Percentiles rank a stretch among this genome's conserved stretches.
phyloP scores from a whole-genome alignment of 73 alveolate species.

The Paramecium primaurelia region DNA sequence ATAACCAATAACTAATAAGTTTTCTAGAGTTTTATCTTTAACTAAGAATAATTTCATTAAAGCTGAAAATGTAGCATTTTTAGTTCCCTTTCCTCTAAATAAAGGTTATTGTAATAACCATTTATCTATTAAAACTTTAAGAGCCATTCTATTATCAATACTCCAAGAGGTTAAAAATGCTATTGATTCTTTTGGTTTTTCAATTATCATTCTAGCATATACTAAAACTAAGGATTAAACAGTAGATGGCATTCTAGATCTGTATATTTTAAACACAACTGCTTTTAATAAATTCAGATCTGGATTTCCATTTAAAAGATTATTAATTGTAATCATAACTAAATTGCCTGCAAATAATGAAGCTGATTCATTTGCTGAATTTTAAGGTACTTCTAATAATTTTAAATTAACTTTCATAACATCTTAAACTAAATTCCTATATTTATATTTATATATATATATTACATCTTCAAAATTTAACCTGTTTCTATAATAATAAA shows the following conservation, averaged over 20 bases:
- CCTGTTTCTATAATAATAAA: slow-evolving; percentile 52
- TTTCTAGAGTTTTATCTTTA: slow-evolving; percentile 88
- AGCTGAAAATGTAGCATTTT: slow-evolving; percentile 93
- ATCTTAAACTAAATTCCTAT: slow-evolving; percentile 50
- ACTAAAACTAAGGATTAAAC: slow-evolving; percentile 92
- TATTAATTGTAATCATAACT: slow-evolving; percentile 54
- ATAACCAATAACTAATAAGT: slow-evolving; percentile 91
- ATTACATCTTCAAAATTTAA: slow-evolving; percentile 50
- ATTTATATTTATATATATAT: background rate
- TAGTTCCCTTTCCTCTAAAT: slow-evolving; percentile 95
- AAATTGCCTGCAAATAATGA: slow-evolving; percentile 57
- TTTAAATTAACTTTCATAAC: slow-evolving; percentile 52
- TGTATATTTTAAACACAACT: slow-evolving; percentile 80
- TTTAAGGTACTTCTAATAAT: slow-evolving; percentile 50
- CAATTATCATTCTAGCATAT: slow-evolving; percentile 90
- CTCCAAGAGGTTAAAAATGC: slow-evolving; percentile 85
- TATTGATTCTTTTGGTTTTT: slow-evolving; percentile 87
- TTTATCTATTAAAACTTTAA: slow-evolving; percentile 94
- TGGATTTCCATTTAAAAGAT: slow-evolving; percentile 53
- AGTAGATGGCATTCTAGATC: slow-evolving; percentile 95
- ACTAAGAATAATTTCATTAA: slow-evolving; percentile 78
- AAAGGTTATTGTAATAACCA: slow-evolving; percentile 96
- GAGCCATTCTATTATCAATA: slow-evolving; percentile 87
- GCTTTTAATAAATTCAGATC: slow-evolving; percentile 43
- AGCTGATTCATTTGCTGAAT: slow-evolving; percentile 55